Percentiles rank a stretch among this genome's conserved stretches.
These are phyloP conservation scores for Sarocladium kiliense DNA, from an alignment of 2,329 filamentous ascomycete genomes.

Conservation along the genomic window DNA sequence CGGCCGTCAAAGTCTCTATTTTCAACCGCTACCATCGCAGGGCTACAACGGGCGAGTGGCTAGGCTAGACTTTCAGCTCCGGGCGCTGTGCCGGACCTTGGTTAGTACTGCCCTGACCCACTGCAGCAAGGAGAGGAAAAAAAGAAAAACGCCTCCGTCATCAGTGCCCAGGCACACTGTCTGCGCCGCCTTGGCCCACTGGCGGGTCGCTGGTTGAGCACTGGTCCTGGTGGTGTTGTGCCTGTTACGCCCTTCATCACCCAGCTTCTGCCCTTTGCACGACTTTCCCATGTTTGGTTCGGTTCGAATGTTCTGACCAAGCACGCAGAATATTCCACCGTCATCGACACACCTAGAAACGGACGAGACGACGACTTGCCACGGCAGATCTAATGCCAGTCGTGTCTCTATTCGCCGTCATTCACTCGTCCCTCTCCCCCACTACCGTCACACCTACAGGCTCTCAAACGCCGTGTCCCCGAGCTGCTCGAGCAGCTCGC, in stretches of 20 bases:
- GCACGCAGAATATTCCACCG: background rate
- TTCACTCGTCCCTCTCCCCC: slow-evolving; percentile 13
- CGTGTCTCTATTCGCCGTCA: slow-evolving; percentile 10
- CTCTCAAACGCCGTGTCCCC: slow-evolving; percentile 16
- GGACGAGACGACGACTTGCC: background rate
- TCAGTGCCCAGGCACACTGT: background rate
- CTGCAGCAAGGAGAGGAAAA: background rate
- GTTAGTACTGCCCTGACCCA: slow-evolving; percentile 2
- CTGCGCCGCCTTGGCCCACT: slow-evolving; percentile 2
- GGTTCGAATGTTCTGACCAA: background rate
- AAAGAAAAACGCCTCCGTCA: slow-evolving; percentile 10
- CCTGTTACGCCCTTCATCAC: slow-evolving; percentile 4
- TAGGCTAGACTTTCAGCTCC: background rate
- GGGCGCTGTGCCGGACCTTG: slow-evolving; percentile 4
- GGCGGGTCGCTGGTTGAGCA: background rate
- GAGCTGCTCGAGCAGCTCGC: slow-evolving; percentile 63
- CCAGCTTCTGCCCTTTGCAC: background rate
- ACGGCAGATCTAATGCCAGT: background rate
- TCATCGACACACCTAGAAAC: background rate
- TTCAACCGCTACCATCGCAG: background rate
- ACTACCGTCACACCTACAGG: slow-evolving; percentile 11
- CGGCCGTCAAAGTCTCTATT: background rate
- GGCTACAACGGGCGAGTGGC: background rate
- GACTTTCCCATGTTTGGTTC: background rate
- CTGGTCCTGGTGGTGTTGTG: background rate